Conservation (phyloP, 441 rosid species). For the Euphorbia celastroides region DNA sequence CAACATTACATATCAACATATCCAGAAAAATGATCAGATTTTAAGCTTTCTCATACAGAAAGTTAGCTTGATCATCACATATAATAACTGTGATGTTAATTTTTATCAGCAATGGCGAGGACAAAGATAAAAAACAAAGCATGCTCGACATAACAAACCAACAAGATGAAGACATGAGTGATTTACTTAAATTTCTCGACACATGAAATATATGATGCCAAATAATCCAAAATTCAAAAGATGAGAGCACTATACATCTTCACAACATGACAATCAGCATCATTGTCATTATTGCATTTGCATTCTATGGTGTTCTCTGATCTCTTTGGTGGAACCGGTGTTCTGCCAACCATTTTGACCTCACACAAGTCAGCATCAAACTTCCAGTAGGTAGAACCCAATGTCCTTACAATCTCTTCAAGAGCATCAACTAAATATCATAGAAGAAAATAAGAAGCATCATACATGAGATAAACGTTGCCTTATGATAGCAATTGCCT, state of each 20-base stretch:
- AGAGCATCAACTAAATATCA: conserved; percentile 51
- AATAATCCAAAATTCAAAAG: conserved; percentile 6
- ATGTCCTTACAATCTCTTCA: conserved; percentile 35
- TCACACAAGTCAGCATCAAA: conserved; percentile 50
- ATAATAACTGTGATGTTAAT: too few relatives aligned
- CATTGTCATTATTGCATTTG: conserved; percentile 35
- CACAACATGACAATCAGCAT: conserved; percentile 46
- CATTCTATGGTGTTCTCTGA: conserved; percentile 36
- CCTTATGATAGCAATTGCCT: background rate
- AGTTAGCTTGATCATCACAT: too few relatives aligned
- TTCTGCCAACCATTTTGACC: conserved; percentile 41
- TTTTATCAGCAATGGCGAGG: too few relatives aligned
- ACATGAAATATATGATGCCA: background rate
- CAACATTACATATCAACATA: background rate
- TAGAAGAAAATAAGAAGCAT: conserved; percentile 18
- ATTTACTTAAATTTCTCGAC: background rate
- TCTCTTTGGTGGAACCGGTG: conserved; percentile 29
- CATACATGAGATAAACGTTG: background rate
- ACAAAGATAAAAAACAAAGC: too few relatives aligned
- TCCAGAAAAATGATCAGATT: background rate
- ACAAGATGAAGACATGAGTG: too few relatives aligned
- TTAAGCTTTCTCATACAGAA: background rate
- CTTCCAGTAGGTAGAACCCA: conserved; percentile 60
- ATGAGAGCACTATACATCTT: conserved; percentile 36
- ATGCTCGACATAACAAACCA: too few relatives aligned